These are phyloP conservation scores for sunflower (Helianthus annuus) DNA, from an alignment of 129 eudicot genomes.

Conservation along the genomic window HanXRQr2.0-SUNRISE NC_035448.2:78120857-78121356, in stretches of 20 bases:
- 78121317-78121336: too few species aligned
- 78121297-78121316: too few species aligned
- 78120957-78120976: conserved; percentile 77
- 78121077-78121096: too few species aligned
- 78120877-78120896: conserved; percentile 80
- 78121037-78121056: background rate
- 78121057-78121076: background rate
- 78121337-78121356: too few species aligned
- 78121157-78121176: background rate
- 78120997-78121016: background rate
- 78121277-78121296: too few species aligned
- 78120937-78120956: conserved; percentile 87
- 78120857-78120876: conserved; percentile 89
- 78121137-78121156: background rate
- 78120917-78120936: conserved; percentile 93
- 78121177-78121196: background rate
- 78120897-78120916: conserved; percentile 95
- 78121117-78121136: background rate
- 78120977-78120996: conserved; percentile 91
- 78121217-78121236: too few species aligned
- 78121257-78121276: too few species aligned
- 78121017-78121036: background rate
- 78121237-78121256: too few species aligned
- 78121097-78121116: background rate
- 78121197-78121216: background rate